Percentiles rank a stretch among this genome's conserved stretches.
Evolutionary conservation across 2,329 filamentous ascomycete genomes (phyloP).

Genomic region (Gnomoniopsis sp.): DNA sequence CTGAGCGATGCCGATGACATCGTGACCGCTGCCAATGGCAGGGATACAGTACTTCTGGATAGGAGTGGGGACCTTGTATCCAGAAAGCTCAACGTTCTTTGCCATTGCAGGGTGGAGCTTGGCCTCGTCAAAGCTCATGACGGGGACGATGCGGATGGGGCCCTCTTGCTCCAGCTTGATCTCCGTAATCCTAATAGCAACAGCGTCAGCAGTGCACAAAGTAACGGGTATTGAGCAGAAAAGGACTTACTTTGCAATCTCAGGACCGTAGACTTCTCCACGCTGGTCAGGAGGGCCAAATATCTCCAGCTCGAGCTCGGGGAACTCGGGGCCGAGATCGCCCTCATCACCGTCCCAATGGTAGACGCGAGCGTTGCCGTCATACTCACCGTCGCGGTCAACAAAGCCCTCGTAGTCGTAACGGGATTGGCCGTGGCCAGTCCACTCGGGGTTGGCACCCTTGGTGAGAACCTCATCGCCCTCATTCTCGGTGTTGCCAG

Average conservation of each 20-base stretch:
- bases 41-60: conserved; percentile 87
- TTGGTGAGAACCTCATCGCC: conserved; percentile 4
- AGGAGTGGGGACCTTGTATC: conserved; percentile 72
- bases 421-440: conserved; percentile 43
- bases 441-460: conserved; percentile 24
- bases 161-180: conserved; percentile 59
- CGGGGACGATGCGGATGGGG: conserved; percentile 44
- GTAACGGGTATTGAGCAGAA: not conserved
- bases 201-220: conserved; percentile 10
- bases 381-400: conserved; percentile 35
- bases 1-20: conserved; percentile 87
- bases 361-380: conserved; percentile 63
- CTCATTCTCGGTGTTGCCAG: not conserved
- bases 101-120: conserved; percentile 83
- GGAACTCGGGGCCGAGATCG: conserved; percentile 72
- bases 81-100: conserved; percentile 70
- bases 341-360: conserved; percentile 84
- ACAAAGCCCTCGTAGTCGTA: conserved; percentile 45
- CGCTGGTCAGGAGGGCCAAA: conserved; percentile 60
- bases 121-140: conserved; percentile 65
- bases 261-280: conserved; percentile 44
- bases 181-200: conserved; percentile 42
- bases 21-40: conserved; percentile 70
- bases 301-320: conserved; percentile 70
- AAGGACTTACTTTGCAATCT: conserved; percentile 58